These are phyloP conservation scores for Epichloe coenophiala DNA, from an alignment of 2,329 filamentous ascomycete genomes.

Conservation along the genomic window DNA sequence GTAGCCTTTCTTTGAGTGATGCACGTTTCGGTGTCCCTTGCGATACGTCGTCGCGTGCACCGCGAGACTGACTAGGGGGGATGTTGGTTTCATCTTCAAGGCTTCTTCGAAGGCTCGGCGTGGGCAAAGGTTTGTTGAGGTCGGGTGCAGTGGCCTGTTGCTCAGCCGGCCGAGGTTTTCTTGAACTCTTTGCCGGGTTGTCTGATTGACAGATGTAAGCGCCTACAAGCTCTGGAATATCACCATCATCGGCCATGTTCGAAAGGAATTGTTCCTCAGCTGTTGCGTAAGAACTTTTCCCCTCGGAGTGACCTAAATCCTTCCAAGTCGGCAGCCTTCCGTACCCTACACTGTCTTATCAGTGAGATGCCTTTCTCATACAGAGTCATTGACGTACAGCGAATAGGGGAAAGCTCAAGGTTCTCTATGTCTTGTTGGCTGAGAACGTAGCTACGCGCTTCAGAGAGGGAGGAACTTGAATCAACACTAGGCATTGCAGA, in stretches of 20 bases:
- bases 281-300: conserved; percentile 14
- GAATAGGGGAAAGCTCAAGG: conserved; percentile 22
- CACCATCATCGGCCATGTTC: not conserved
- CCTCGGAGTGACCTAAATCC: conserved; percentile 11
- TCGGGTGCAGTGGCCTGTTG: not conserved
- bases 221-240: not conserved
- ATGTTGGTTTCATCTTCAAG: not conserved
- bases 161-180: not conserved
- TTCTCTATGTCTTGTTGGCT: conserved; percentile 20
- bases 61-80: not conserved
- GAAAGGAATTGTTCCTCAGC: conserved; percentile 9
- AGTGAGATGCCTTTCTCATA: not conserved
- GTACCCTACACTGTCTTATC: conserved; percentile 10
- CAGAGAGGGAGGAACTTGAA: conserved; percentile 18
- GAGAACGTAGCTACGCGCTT: conserved; percentile 15
- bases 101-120: not conserved
- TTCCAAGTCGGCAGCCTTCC: conserved; percentile 9
- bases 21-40: not conserved
- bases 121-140: not conserved
- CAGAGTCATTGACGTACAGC: conserved; percentile 14
- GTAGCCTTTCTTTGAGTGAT: conserved; percentile 2
- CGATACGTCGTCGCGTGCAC: not conserved
- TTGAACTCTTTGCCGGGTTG: not conserved
- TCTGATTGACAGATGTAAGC: not conserved
- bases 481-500: conserved; percentile 21